phyloP scores from a whole-genome alignment of 495 filamentous ascomycete species.

The Lasiosphaeriaceae sp. region DNA sequence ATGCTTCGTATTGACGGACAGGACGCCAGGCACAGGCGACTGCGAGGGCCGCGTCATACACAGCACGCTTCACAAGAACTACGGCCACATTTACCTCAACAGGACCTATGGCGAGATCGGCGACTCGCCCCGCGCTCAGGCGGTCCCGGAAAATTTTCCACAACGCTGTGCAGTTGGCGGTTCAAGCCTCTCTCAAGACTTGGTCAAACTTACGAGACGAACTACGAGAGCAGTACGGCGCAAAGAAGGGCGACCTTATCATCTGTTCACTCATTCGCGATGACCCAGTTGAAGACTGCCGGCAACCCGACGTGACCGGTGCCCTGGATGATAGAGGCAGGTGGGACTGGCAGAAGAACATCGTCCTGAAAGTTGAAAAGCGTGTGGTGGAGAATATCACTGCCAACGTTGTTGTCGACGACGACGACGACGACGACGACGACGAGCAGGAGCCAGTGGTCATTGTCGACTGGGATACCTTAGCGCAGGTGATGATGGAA shows the following conservation, averaged over 20 bases:
- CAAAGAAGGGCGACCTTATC: slow-evolving; percentile 19
- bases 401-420: too few species aligned
- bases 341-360: too few species aligned
- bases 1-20: slow-evolving; percentile 22
- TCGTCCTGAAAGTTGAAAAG: too few species aligned
- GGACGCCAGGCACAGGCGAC: slow-evolving; percentile 10
- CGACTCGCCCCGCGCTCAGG: slow-evolving; percentile 14
- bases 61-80: slow-evolving; percentile 21
- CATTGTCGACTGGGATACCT: too few species aligned
- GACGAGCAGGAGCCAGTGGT: too few species aligned
- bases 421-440: too few species aligned
- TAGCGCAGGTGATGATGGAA: too few species aligned
- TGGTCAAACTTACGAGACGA: too few species aligned
- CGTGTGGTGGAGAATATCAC: too few species aligned
- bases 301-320: background rate
- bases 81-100: slow-evolving; percentile 22
- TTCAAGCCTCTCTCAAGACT: background rate
- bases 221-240: slow-evolving; percentile 7
- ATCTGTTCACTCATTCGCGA: slow-evolving; percentile 26
- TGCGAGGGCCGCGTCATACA: slow-evolving; percentile 24
- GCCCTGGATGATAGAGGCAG: too few species aligned
- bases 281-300: slow-evolving; percentile 21
- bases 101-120: slow-evolving; percentile 19
- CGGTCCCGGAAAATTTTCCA: slow-evolving; percentile 16
- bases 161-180: slow-evolving; percentile 15